Evolutionary conservation across 495 filamentous ascomycete genomes (phyloP), one percentile per base, ranked within the genome.

Genomic region (Aspergillus funiculosus): DNA sequence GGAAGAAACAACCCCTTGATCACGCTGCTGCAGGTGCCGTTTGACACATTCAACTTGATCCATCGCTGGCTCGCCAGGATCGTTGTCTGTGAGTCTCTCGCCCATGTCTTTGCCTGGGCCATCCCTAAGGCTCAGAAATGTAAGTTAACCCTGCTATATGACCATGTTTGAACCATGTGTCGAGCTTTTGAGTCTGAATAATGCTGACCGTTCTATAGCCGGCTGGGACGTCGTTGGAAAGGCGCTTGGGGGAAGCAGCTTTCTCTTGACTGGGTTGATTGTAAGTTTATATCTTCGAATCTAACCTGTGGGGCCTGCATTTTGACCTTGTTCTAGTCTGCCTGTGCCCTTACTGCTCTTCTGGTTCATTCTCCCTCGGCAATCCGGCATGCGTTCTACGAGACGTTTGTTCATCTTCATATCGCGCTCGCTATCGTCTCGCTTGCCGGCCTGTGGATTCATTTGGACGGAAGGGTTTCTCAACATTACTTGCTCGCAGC

Each of bases 381-480:
- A 3, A 54, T 98, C 31, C 80, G 92, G 26, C 91, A 95, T 63
- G 90, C 91, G 13, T 95, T 94, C 65, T 97, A 98, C 64, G 94
- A 97, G 65, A 87, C 84, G 0, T 98, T 97, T 68, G 72, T 97
- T 45, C 81, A 86, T 52, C 55, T 83, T 17, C 92, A 98, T 63
- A 86, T 94, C 51, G 67, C 78, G 18, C 60, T 89, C 10, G 86
- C 79, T 10, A 62, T 78, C 13, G 53, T 84, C 29, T 63, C 74
- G 15, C 76, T 89, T 22, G 75, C 71, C 42, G 75, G 74, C 53
- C 67, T 85, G 1, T 94, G 81, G 75, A 66, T 88, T 27, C 91
- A 97, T 68, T 75, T 83, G 29, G 64, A 79, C 31, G 76, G 77
- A 5, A 65, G 84, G 1, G 77, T 78, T 1, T 81, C 88, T 39